Evolutionary conservation across 2,329 filamentous ascomycete genomes (phyloP), one percentile per base, ranked within the genome.

Genomic region (Aureobasidium sp.): DNA sequence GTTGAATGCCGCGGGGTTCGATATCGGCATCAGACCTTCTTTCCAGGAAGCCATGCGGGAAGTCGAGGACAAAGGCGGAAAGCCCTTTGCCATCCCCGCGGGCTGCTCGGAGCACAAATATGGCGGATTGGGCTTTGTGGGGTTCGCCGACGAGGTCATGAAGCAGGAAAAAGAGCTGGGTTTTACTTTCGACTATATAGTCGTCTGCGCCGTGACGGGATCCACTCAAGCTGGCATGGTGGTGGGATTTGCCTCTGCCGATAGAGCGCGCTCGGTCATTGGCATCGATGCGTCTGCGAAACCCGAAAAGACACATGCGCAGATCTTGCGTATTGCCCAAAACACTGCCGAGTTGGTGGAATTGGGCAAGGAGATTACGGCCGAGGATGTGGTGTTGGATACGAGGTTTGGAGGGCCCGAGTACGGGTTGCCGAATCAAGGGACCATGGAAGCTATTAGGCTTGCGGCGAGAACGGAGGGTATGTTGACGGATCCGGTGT

Each of bases 401-500:
- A 77, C 77, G 30, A 64, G 80, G 57, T 88, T 85, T 63, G 83
- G 86, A 65, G 85, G 77, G 16, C 82, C 82, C 6, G 69, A 76
- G 6, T 88, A 88, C 65, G 85, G 85, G 2, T 75, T 86, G 54
- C 82, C 84, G 0, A 81, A 85, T 59, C 69, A 79, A 64, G 70
- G 71, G 61, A 88, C 85, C 1, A 75, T 84, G 45, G 81, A 81
- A 27, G 84, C 84, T 0, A 88, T 88, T 64, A 78, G 77, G 65
- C 82, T 85, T 62, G 82, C 80, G 4, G 85, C 85, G 0, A 66
- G 72, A 55, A 86, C 80, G 1, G 85, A 88, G 70, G 85, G 79
- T 0, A 83, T 88, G 60, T 85, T 88, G 57, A 88, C 84, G 0
- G 85, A 88, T 63, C 85, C 84, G 0, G 85, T 88, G 1, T 88